Evolutionary conservation across 768 basidiomycete genomes (phyloP), one percentile per base, ranked within the genome.

Genomic region (Lyophyllum shimeji): DNA sequence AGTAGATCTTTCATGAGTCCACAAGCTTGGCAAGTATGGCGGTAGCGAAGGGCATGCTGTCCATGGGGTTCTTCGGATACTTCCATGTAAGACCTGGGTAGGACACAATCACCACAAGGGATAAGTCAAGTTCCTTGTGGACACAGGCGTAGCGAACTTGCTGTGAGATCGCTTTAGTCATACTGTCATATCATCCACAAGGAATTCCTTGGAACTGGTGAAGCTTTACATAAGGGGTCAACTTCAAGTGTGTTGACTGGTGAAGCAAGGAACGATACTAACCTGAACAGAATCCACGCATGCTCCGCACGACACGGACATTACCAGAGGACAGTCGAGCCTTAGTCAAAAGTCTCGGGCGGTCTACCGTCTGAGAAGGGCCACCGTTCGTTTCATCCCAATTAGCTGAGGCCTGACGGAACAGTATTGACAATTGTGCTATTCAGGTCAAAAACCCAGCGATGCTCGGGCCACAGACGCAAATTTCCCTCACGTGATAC

Each of bases 11-110:
- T 48, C 44, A 50, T 43, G 53, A 45, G 53, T 29, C 23, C 48
- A 53, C 42, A 46, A 48, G 24, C 18, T 37, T 18, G 24, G 27
- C 27, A 44, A 27, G 37, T 17, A 34, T 49, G 31, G 25, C 55
- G 48, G 48, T 50, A 44, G 55, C 55, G 48, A 56, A n/a, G n/a
- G n/a, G 48, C 31, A 18, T 18, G 9, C 12, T 24, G 25, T 43
- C 18, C 24, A 48, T n/a, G 31, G 46, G 46, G 39, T 47, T 31
- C 46, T 46, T 18, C 23, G 34, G 49, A 20, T 46, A 7, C 47
- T 42, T 49, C 39, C 42, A 53, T 27, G 52, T 49, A 37, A 27
- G 17, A 24, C 23, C 23, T 50, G 43, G n/a, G 39, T 20, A n/a
- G 44, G n/a, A 49, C 48, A 56, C 33, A 18, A 29, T 57, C 27